Conservation (phyloP, 1,284 basidiomycete species). For the Agaricales sp. region DNA sequence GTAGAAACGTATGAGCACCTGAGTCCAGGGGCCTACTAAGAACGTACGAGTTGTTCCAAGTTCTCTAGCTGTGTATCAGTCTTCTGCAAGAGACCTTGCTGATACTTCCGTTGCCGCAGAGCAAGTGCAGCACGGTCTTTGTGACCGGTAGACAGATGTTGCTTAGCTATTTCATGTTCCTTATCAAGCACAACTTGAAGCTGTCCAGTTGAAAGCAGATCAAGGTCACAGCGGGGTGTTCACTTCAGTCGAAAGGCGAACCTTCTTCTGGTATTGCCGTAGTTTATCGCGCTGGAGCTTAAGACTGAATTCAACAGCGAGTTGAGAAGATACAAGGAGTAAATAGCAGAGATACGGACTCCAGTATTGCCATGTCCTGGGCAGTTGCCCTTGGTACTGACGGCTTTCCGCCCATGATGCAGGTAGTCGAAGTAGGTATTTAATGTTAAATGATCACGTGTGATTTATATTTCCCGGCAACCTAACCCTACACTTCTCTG, state of each 20-base stretch:
- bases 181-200: constrained; percentile 81
- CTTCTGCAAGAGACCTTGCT: constrained; percentile 78
- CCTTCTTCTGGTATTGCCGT: constrained; percentile 92
- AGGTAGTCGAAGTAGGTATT: constrained; percentile 4
- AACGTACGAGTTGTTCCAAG: constrained; percentile 79
- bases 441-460: not conserved
- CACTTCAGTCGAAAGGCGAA: constrained; percentile 21
- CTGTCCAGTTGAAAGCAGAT: constrained; percentile 31
- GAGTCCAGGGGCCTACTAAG: not conserved
- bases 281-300: constrained; percentile 95
- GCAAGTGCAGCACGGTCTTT: constrained; percentile 85
- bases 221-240: constrained; percentile 2
- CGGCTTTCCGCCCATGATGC: constrained; percentile 59
- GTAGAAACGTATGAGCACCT: constrained; percentile 4
- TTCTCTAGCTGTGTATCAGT: constrained; percentile 88
- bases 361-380: constrained; percentile 89
- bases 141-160: constrained; percentile 72
- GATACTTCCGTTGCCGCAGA: constrained; percentile 85
- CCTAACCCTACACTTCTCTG: not conserved
- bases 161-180: constrained; percentile 84
- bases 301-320: constrained; percentile 37
- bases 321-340: not conserved
- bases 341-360: constrained; percentile 44
- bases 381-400: constrained; percentile 84
- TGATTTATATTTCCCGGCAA: too few relatives aligned